Base-by-base conservation (phyloP, 306 rosid genomes). In the Pyrus communis region DNA sequence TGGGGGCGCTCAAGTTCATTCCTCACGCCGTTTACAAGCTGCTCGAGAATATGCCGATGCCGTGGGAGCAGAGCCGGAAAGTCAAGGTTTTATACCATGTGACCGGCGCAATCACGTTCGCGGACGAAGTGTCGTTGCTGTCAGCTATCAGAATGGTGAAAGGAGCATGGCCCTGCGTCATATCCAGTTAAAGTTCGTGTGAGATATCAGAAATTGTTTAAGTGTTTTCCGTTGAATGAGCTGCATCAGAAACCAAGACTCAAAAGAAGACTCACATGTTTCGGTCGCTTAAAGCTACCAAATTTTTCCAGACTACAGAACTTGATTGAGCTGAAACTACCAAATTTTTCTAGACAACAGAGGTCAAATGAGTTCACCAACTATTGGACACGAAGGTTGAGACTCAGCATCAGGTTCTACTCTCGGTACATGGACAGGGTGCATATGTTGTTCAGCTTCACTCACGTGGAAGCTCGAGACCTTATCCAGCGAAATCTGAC, bases 61-160 rank as follows among this genome's bases (percentile, higher is more conserved):
- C 98, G 10, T 95, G 98, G 98, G 98, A 95, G 89, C 98, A 95
- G 96, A 97, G 88, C 23, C 92, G 98, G 42, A 97, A 95, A 78
- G 97, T 95, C 67, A 95, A 84, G 84, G 93, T 95, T 68, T 83
- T 95, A 73, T 95, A 95, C 80, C 97, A 92, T 78, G 90, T 95
- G 68, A 92, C 97, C 30, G 98, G 98, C 77, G 97, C 97, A 33
- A 95, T 95, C 11, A 95, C 97, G 4, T 92, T 95, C 82, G 97
- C 92, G 61, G 90, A 95, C 63, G 98, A 95, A 87, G 91, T 95
- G 75, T 97, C 98, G 4, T 92, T 95, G 97, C 42, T 38, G 9
- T 38, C 9, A 38, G 9, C 42, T 38, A 38, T 38, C 9, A 38
- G 97, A 95, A 82, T 92, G 99, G 99, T 95, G 84, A 58, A 95